Conservation (phyloP, 164 flowering plant species). For the Dillenia turbinata region DNA sequence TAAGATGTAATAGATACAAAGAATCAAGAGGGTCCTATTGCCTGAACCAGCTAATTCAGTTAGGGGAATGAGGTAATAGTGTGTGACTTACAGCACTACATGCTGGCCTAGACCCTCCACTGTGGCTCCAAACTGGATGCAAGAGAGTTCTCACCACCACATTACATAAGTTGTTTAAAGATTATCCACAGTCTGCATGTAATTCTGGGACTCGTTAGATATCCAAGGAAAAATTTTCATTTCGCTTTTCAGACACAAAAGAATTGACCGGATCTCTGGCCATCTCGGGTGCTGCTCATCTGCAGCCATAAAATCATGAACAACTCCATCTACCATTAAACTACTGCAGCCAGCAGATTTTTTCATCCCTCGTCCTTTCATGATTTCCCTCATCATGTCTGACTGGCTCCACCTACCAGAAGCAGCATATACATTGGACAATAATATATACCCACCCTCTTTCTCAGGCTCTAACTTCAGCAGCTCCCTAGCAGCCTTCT, state of each 20-base stretch:
- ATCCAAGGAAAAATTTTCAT: constrained; percentile 21
- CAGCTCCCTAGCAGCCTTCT: constrained; percentile 36
- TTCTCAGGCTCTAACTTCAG: constrained; percentile 46
- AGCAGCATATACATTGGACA: constrained; percentile 47
- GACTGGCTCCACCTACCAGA: constrained; percentile 38
- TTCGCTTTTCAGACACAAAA: constrained; percentile 23
- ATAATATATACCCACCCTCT: constrained; percentile 39
- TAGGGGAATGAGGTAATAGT: no score
- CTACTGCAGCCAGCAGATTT: constrained; percentile 55
- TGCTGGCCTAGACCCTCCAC: no score
- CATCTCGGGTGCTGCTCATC: constrained; percentile 36
- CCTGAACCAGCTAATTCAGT: no score
- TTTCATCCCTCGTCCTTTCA: constrained; percentile 45
- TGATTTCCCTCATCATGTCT: constrained; percentile 33
- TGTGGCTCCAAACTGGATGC: no score
- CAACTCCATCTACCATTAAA: constrained; percentile 30
- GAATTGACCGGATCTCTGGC: constrained; percentile 22
- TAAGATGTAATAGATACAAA: no score
- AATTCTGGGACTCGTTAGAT: neutral
- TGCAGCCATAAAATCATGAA: constrained; percentile 35
- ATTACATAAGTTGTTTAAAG: no score
- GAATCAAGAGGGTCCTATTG: no score
- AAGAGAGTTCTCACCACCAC: no score
- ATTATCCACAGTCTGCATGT: constrained; percentile 6
- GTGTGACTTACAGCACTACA: no score